Base-by-base conservation (phyloP, 148 eudicot species). In the Suaeda aralocaspica region DNA sequence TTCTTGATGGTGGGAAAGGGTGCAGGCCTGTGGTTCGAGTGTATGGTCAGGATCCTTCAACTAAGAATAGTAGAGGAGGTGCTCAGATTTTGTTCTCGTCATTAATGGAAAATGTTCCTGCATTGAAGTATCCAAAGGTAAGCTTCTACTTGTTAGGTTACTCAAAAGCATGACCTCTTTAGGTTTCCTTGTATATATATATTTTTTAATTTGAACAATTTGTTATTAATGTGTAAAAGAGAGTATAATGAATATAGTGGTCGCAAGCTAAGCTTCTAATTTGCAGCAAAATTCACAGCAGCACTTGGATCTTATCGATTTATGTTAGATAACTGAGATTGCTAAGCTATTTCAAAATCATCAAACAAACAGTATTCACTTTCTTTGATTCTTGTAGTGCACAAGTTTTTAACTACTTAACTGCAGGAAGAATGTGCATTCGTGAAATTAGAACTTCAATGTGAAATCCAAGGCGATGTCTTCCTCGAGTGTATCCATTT, bases 401-500 rank as follows among this genome's bases (percentile, higher is more conserved):
- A 15, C 11, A 18, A 30, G 11, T 36, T 59, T 33, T 59, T 25
- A 39, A 39, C 64, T 76, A n/a, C 41, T 69, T 51, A 22, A 66
- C 25, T 82, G 78, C 88, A 88, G 93, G 88, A 82, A 62, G 90
- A 88, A 69, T 82, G 86, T 42, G 69, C 53, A n/a, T 41, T 82
- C 5, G 83, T 86, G 64, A 88, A 86, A 62, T 24, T 86, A 66
- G 84, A 84, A 60, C 74, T 88, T 67, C 83, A 68, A 16, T 75
- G 77, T 56, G 74, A 72, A 42, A 82, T 84, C 64, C 87, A 86
- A 76, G 90, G 88, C 44, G 93, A 86, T 74, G 84, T 84, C 34
- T 79, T 88, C 65, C 76, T 86, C 12, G 93, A 88, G 78, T 86
- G 88, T 66, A 61, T 81, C 72, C 90, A 88, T 83, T 76, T 86